Conservation (phyloP, 2,329 filamentous ascomycete species). For the Lecanoromycetidae sp. region DNA sequence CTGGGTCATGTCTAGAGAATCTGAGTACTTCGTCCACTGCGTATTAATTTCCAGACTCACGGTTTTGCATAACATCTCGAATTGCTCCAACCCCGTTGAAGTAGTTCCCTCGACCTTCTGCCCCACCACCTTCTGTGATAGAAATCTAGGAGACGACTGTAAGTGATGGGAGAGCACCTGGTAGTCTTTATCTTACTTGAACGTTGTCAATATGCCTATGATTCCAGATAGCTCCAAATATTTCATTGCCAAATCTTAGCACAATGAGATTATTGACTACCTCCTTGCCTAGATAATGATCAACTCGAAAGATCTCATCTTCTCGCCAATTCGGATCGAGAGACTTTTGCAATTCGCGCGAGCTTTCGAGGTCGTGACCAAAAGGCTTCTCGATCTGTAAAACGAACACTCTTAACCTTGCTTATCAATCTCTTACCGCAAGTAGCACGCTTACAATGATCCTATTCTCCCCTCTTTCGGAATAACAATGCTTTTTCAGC, state of each 20-base stretch:
- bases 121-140: slow-evolving; percentile 14
- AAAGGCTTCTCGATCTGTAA: slow-evolving; percentile 78
- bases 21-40: background rate
- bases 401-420: background rate
- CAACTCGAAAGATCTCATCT: slow-evolving; percentile 82
- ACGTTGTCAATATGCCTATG: slow-evolving; percentile 86
- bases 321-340: slow-evolving; percentile 82
- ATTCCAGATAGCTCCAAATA: slow-evolving; percentile 84
- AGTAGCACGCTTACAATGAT: slow-evolving; percentile 54
- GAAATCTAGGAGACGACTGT: slow-evolving; percentile 16
- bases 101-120: slow-evolving; percentile 18
- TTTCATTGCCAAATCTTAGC: slow-evolving; percentile 78
- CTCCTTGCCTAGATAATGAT: slow-evolving; percentile 87
- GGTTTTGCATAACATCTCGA: slow-evolving; percentile 19
- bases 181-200: slow-evolving; percentile 45
- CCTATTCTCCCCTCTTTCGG: slow-evolving; percentile 63
- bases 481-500: slow-evolving; percentile 79
- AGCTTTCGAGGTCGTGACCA: slow-evolving; percentile 75
- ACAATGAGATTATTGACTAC: slow-evolving; percentile 95
- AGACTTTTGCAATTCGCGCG: slow-evolving; percentile 71
- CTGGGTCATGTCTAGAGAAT: slow-evolving; percentile 15
- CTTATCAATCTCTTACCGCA: background rate
- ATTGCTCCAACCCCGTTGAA: slow-evolving; percentile 15
- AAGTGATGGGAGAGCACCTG: too few species aligned
- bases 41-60: slow-evolving; percentile 8